These are phyloP conservation scores for Trypanosomatidae sp. DNA, from an alignment of 208 protist genomes.

Conservation along the genomic window DNA sequence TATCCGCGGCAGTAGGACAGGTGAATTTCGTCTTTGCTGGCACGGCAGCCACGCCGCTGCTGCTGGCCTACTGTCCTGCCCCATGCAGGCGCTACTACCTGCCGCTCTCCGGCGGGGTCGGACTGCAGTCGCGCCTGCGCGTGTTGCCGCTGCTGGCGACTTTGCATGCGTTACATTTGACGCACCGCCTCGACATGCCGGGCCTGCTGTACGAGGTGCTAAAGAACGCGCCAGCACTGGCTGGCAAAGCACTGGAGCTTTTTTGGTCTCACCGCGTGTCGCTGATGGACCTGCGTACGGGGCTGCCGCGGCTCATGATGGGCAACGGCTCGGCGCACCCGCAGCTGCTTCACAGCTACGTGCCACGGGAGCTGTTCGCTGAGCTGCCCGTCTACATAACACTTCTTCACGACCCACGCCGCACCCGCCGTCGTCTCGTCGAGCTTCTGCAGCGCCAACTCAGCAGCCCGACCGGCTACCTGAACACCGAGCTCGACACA, in stretches of 20 bases:
- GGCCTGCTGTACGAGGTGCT: slow-evolving; percentile 81
- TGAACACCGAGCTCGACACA: slow-evolving; percentile 73
- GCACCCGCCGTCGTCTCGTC: slow-evolving; percentile 66
- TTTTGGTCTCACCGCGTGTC: slow-evolving; percentile 64
- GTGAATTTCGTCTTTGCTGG: slow-evolving; percentile 73
- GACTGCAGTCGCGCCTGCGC: slow-evolving; percentile 75
- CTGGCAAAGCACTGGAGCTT: slow-evolving; percentile 62
- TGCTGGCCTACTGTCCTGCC: slow-evolving; percentile 46
- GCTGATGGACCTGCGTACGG: slow-evolving; percentile 52
- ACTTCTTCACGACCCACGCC: slow-evolving; percentile 62
- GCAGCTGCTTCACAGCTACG: slow-evolving; percentile 57
- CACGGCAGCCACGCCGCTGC: slow-evolving; percentile 49
- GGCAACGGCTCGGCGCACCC: slow-evolving; percentile 37
- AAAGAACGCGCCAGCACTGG: slow-evolving; percentile 76
- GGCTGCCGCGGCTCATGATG: slow-evolving; percentile 43
- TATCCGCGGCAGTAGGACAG: slow-evolving; percentile 71
- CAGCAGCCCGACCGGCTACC: slow-evolving; percentile 73
- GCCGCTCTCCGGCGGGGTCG: slow-evolving; percentile 54
- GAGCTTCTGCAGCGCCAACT: slow-evolving; percentile 84
- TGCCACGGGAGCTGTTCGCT: slow-evolving; percentile 70
- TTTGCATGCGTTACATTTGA: slow-evolving; percentile 72
- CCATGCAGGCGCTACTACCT: slow-evolving; percentile 71
- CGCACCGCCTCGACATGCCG: slow-evolving; percentile 62
- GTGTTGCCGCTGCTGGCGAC: slow-evolving; percentile 72
- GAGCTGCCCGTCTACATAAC: slow-evolving; percentile 69